Evolutionary conservation across 352 stramenopile genomes (phyloP).

Genomic region (Pseudoperonospora humuli): DNA sequence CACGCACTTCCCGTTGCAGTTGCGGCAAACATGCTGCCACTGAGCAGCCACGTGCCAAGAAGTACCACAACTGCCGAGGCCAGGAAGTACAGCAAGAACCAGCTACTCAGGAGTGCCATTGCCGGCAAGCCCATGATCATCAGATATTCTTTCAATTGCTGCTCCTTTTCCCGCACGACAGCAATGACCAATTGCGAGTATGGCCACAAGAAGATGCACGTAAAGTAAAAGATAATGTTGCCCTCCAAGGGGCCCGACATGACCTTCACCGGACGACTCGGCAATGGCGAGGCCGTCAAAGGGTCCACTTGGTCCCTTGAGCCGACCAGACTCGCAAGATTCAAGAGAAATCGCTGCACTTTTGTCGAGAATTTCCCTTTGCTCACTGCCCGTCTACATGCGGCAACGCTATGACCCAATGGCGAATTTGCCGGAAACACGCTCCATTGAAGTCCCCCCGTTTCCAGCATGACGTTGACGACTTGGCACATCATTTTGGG

Average conservation of each 20-base stretch:
- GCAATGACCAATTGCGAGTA: conserved; percentile 77
- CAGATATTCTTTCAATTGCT: conserved; percentile 83
- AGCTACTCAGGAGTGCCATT: conserved; percentile 64
- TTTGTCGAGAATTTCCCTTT: conserved; percentile 20
- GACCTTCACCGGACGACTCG: conserved; percentile 34
- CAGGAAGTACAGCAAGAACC: conserved; percentile 73
- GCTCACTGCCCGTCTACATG: conserved; percentile 22
- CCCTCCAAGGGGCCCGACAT: conserved; percentile 37
- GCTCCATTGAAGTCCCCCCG: conserved; percentile 32
- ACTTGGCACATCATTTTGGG: conserved; percentile 32
- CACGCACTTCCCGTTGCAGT: conserved; percentile 27
- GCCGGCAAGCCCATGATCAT: conserved; percentile 81
- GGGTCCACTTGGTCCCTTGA: conserved; percentile 36
- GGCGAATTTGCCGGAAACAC: conserved; percentile 34
- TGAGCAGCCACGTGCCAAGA: conserved; percentile 51
- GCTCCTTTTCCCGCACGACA: conserved; percentile 88
- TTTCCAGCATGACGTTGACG: conserved; percentile 40
- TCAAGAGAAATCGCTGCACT: conserved; percentile 27
- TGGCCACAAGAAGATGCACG: conserved; percentile 82
- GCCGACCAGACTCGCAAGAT: conserved; percentile 20
- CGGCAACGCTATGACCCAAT: conserved; percentile 20
- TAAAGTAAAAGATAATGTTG: conserved; percentile 66
- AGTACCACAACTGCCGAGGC: conserved; percentile 41
- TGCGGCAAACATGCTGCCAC: conserved; percentile 51
- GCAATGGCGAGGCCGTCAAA: conserved; percentile 33